Percentiles rank a stretch among this genome's conserved stretches.
Conservation (phyloP, 768 basidiomycete genomes). For the Hypholoma fasciculare region DNA sequence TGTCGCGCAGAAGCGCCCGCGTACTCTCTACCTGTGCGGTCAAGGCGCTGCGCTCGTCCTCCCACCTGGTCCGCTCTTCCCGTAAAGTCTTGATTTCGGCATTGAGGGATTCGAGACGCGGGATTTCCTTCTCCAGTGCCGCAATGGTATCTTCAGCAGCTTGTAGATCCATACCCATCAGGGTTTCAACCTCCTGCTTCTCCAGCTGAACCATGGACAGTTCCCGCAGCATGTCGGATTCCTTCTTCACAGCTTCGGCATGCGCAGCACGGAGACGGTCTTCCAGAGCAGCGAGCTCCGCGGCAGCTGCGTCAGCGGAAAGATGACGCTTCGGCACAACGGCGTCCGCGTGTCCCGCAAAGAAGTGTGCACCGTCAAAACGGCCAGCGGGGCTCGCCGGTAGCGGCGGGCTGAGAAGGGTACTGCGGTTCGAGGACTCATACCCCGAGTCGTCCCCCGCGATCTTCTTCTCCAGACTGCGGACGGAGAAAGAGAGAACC, state of each 20-base stretch:
- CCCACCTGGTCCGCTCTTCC: constrained; percentile 46
- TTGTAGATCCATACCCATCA: constrained; percentile 65
- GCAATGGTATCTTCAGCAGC: constrained; percentile 64
- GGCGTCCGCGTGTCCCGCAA: constrained; percentile 77
- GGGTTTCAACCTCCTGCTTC: constrained; percentile 68
- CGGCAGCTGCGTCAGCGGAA: constrained; percentile 41
- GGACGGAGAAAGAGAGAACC: constrained; percentile 72
- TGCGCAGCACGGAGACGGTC: constrained; percentile 63
- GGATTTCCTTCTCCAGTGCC: constrained; percentile 55
- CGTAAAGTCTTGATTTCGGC: constrained; percentile 45
- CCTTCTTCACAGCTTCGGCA: constrained; percentile 57
- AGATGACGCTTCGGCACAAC: constrained; percentile 52
- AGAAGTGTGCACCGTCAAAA: constrained; percentile 84
- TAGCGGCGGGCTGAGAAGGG: constrained; percentile 47
- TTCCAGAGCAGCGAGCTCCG: constrained; percentile 56
- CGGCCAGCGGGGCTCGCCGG: constrained; percentile 40
- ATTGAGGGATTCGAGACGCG: constrained; percentile 49
- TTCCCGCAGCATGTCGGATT: constrained; percentile 62
- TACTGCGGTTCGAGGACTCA: constrained; percentile 50
- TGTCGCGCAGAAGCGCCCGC: constrained; percentile 33
- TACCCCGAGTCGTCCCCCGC: constrained; percentile 49
- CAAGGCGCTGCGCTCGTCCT: constrained; percentile 38
- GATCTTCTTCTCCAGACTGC: constrained; percentile 60
- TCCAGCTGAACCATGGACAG: constrained; percentile 62
- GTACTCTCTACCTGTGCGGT: constrained; percentile 41